Conservation (phyloP, 352 stramenopile genomes). For the Halophytophthora batemanensis region DNA sequence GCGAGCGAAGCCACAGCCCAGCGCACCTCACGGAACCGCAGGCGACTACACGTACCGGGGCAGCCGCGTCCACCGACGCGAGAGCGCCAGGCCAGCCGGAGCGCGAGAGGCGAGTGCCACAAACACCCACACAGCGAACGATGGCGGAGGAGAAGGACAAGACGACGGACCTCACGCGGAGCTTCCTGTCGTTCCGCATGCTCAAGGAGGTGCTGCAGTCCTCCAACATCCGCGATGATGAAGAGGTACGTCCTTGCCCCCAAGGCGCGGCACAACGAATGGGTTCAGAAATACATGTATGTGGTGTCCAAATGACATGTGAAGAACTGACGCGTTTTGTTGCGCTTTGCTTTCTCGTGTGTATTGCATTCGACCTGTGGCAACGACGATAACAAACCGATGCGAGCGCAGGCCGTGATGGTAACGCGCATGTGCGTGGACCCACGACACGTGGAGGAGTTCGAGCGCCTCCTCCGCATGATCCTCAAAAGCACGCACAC, state of each 20-base stretch:
- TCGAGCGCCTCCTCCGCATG: slow-evolving; percentile 70
- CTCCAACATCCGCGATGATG: slow-evolving; percentile 75
- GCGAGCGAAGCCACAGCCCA: too few species aligned
- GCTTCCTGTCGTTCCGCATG: slow-evolving; percentile 69
- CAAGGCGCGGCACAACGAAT: too few species aligned
- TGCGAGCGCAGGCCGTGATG: slow-evolving; percentile 56
- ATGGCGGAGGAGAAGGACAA: slow-evolving; percentile 30
- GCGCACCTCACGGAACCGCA: too few species aligned
- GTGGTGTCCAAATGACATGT: background rate
- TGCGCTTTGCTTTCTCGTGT: too few species aligned
- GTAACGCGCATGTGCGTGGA: slow-evolving; percentile 81
- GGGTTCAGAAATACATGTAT: background rate
- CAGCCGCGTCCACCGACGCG: too few species aligned
- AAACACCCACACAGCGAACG: background rate
- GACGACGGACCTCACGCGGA: slow-evolving; percentile 44
- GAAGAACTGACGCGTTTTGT: background rate
- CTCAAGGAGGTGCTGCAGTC: slow-evolving; percentile 73
- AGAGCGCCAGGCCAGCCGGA: too few species aligned
- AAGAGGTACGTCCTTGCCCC: slow-evolving; percentile 47
- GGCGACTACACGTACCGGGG: too few species aligned
- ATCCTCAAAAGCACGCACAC: slow-evolving; percentile 84
- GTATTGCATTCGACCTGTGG: background rate
- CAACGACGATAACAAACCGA: too few species aligned
- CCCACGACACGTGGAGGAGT: slow-evolving; percentile 69
- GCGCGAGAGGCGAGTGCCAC: too few species aligned